These are phyloP conservation scores for Scedosporium aurantiacum DNA, from an alignment of 2,329 filamentous ascomycete species.

Conservation along the genomic window DNA sequence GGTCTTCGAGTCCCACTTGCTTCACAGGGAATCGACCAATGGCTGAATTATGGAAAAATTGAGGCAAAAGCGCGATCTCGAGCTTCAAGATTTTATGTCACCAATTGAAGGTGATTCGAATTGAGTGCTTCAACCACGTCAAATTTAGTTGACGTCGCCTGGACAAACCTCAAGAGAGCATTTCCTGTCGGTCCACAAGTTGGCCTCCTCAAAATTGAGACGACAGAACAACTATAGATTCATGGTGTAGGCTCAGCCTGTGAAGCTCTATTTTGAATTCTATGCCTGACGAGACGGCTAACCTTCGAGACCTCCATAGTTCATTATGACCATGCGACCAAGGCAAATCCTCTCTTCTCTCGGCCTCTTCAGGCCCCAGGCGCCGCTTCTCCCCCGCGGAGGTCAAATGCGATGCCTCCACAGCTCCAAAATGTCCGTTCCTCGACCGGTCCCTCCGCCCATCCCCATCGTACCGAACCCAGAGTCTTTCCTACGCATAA, in stretches of 20 bases:
- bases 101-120: background rate
- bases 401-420: constrained; percentile 31
- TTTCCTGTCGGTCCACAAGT: background rate
- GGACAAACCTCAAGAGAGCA: background rate
- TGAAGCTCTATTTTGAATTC: background rate
- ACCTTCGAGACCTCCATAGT: background rate
- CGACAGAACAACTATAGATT: background rate
- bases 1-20: background rate
- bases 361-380: background rate
- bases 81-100: background rate
- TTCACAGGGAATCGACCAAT: background rate
- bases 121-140: background rate
- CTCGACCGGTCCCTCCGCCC: constrained; percentile 30
- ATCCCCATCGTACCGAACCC: constrained; percentile 82
- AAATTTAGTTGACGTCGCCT: background rate
- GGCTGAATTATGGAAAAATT: background rate
- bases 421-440: constrained; percentile 24
- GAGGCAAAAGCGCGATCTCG: background rate
- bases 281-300: background rate
- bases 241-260: background rate
- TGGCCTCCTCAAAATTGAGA: background rate
- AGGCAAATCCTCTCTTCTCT: background rate
- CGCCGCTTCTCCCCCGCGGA: background rate
- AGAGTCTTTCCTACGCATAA: constrained; percentile 75
- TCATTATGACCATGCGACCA: background rate